Evolutionary conservation across 805 yeast species (phyloP), one percentile per base, ranked within the genome.

Genomic region (Yarrowia deformans): DNA sequence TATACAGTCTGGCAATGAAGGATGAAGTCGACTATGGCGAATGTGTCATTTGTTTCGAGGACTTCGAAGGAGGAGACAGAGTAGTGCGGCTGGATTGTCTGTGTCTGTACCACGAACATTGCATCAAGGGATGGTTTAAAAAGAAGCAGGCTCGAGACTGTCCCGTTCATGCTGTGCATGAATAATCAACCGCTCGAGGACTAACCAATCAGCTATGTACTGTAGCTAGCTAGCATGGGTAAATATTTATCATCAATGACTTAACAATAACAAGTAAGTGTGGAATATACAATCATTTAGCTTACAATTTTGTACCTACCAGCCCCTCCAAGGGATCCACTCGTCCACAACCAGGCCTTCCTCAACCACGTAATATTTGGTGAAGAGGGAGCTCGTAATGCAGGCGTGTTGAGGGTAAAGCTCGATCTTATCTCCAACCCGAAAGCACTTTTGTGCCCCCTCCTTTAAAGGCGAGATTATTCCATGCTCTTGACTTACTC

Each of bases 21-120:
- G 56, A 63, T n/a, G 68, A 63, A 18, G 56, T 49, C 14, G 56
- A 63, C 19, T 48, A 63, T 18, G 86, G 86, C 61, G 98, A 95
- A 77, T 95, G 99, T 77, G 94, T 92, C 16, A 94, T 95, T 32
- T 95, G 99, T 75, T 86, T 94, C 71, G 99, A 95, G 76, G 97
- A 91, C 19, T 86, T 93, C 77, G 79, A 80, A 60, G 91, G 93
- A 0, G 97, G 97, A 1, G 95, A 93, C 69, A 89, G 89, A 74
- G 94, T 95, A 18, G 98, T 97, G 0, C 81, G 99, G 50, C 79
- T 95, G 70, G 98, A 94, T 77, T 95, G 99, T 77, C 82, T 95
- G 14, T 95, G 99, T 76, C 91, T 93, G 43, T 95, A 92, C 78
- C 99, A 95, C 75, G 93, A 93, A 76, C 81, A 85, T 72, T 95